These are phyloP conservation scores for Acephala macrosclerotiorum DNA, from an alignment of 2,329 filamentous ascomycete genomes.

Conservation along the genomic window DNA sequence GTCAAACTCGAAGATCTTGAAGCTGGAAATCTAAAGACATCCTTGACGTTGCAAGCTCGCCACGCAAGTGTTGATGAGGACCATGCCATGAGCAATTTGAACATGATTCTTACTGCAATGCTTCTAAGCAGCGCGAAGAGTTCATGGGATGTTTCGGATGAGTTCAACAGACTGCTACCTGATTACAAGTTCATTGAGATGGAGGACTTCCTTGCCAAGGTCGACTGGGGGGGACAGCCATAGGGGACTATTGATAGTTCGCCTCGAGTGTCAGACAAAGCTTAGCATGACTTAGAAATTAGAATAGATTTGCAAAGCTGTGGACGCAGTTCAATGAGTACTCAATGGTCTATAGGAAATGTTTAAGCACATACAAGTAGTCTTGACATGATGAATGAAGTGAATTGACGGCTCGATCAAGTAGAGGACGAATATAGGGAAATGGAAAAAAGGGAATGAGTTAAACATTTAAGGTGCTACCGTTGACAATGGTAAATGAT, in stretches of 20 bases:
- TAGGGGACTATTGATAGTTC: not conserved
- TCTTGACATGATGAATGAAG: too few relatives aligned
- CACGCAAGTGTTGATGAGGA: conserved; percentile 48
- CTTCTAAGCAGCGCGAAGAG: conserved; percentile 51
- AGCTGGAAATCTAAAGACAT: conserved; percentile 49
- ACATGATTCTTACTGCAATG: conserved; percentile 50
- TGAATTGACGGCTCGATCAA: too few relatives aligned
- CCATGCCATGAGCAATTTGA: conserved; percentile 40
- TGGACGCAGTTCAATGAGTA: too few relatives aligned
- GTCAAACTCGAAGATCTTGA: conserved; percentile 56
- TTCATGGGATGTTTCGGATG: conserved; percentile 52
- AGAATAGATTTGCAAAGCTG: too few relatives aligned
- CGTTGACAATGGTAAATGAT: too few relatives aligned
- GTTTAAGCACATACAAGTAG: too few relatives aligned
- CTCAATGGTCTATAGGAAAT: too few relatives aligned
- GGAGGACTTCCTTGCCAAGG: conserved; percentile 50
- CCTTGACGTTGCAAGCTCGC: conserved; percentile 49
- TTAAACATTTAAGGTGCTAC: too few relatives aligned
- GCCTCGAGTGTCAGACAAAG: too few relatives aligned
- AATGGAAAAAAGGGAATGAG: too few relatives aligned
- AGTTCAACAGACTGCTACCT: conserved; percentile 53
- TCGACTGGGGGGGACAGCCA: conserved; percentile 44
- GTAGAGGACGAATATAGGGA: too few relatives aligned
- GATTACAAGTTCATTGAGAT: conserved; percentile 50
- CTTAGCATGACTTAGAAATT: too few relatives aligned